Evolutionary conservation across 768 basidiomycete species (phyloP).

Genomic region (Calocera cornea): DNA sequence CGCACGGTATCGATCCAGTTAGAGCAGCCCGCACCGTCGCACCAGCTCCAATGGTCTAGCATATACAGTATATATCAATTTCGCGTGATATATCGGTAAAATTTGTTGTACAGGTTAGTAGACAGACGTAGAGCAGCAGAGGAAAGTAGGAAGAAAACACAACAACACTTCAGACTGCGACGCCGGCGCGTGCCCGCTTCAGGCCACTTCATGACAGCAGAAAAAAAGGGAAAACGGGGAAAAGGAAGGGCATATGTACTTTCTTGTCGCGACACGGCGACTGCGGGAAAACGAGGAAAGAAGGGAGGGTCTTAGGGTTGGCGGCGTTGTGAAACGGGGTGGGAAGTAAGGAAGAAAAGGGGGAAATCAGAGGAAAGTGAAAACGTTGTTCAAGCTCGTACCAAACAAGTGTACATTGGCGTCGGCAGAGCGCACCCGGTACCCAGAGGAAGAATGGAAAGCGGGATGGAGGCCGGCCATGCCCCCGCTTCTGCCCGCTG

Average conservation of each 20-base stretch:
- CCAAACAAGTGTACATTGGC: slow-evolving; percentile 3
- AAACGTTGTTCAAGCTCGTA: background rate
- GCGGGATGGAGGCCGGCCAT: background rate
- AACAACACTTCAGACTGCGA: background rate
- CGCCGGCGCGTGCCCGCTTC: background rate
- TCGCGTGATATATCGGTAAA: slow-evolving; percentile 4
- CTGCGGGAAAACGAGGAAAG: background rate
- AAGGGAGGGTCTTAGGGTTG: background rate
- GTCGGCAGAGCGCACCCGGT: background rate
- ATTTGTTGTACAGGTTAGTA: slow-evolving; percentile 1
- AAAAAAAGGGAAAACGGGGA: background rate
- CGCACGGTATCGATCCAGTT: background rate
- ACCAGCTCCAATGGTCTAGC: background rate
- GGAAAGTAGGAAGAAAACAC: background rate
- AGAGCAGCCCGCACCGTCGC: background rate
- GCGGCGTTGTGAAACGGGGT: background rate
- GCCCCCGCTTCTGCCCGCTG: background rate
- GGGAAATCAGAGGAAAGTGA: background rate
- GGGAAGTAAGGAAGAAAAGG: background rate
- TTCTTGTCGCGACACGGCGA: slow-evolving; percentile 2
- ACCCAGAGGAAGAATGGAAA: background rate
- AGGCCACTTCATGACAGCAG: background rate
- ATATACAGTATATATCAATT: slow-evolving; percentile 5
- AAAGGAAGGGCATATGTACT: slow-evolving; percentile 4
- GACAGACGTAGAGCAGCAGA: background rate